These are phyloP conservation scores for Beta lomatogona DNA, from an alignment of 179 eudicot species.

Conservation along the genomic window DNA sequence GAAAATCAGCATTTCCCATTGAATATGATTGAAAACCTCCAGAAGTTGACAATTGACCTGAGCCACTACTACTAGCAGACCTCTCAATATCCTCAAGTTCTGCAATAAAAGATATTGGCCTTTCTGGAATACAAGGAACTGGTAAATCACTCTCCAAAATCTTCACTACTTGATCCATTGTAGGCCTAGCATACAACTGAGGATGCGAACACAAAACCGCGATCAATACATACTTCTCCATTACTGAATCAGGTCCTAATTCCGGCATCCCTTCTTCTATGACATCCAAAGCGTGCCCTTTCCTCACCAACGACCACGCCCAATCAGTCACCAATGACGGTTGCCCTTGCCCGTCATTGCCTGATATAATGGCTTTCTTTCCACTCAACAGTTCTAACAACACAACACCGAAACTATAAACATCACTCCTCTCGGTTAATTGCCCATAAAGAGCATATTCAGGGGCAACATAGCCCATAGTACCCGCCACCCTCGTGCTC, in stretches of 20 bases:
- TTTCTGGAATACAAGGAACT: conserved; percentile 71
- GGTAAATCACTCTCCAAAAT: conserved; percentile 67
- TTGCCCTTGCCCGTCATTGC: conserved; percentile 41
- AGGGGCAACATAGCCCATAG: conserved; percentile 89
- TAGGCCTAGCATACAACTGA: conserved; percentile 51
- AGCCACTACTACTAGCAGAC: conserved; percentile 63
- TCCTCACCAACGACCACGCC: conserved; percentile 48
- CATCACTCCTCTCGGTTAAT: conserved; percentile 76
- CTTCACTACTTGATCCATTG: conserved; percentile 85
- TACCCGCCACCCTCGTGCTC: conserved; percentile 85
- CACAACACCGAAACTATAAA: conserved; percentile 81
- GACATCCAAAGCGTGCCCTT: conserved; percentile 44
- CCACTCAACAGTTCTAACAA: conserved; percentile 47
- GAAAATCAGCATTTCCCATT: conserved; percentile 27
- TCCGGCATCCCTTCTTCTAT: conserved; percentile 44
- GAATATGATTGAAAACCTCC: conserved; percentile 60
- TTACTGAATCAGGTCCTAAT: conserved; percentile 34
- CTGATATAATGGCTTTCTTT: conserved; percentile 41
- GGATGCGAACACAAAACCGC: conserved; percentile 54
- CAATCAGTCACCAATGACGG: conserved; percentile 46
- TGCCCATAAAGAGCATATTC: conserved; percentile 83
- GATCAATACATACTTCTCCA: conserved; percentile 49
- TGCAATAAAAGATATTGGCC: conserved; percentile 66
- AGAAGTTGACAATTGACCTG: conserved; percentile 63
- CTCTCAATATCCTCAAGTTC: conserved; percentile 64